Evolutionary conservation across 495 filamentous ascomycete species (phyloP), one percentile per base, ranked within the genome.

Genomic region (Cetradonia linearis): DNA sequence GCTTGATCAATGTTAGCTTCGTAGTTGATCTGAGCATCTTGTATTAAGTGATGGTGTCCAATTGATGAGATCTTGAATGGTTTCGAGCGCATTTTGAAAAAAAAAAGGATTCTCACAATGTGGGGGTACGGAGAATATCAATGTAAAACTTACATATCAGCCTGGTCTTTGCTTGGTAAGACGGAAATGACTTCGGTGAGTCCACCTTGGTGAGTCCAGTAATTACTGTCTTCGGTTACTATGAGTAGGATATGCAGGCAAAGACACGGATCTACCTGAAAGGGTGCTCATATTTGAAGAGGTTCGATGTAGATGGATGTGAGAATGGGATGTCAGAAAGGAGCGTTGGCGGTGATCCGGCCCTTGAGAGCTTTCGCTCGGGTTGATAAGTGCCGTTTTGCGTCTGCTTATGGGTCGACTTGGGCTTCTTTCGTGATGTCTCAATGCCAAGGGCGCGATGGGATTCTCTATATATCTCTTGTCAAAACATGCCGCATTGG

Each of bases 181-280:
- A 88, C 83, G 8, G 76, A 78, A 46, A 88, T 78, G 5, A 88
- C 86, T 68, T 89, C 86, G 11, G 83, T 74, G 25, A 89, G 70
- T 1, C 86, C 86, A 28, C 86, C 86, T 53, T 81, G 76, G 64
- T 81, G 85, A 8, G 86, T 88, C 86, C 86, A 89, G 69, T 89
- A 89, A 68, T 89, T 89, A 63, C 82, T 80, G 64, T 7, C 86
- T 87, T 3, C 82, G 81, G 57, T 87, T 82, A 69, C 84, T 82
- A 6, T 77, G 77, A 20, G 80, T 79, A 55, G 83, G 76, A n/a
- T 83, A 55, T 23, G 25, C 18, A 5, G 11, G 9, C 14, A 33
- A n/a, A 27, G 30, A 13, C 7, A 42, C 9, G n/a, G 18, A 9
- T 25, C 28, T 34, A 64, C 62, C 65, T 65, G 37, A 62, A 66